Evolutionary conservation across 106 monocot species (phyloP).

Genomic region (Apostasia ramifera): DNA sequence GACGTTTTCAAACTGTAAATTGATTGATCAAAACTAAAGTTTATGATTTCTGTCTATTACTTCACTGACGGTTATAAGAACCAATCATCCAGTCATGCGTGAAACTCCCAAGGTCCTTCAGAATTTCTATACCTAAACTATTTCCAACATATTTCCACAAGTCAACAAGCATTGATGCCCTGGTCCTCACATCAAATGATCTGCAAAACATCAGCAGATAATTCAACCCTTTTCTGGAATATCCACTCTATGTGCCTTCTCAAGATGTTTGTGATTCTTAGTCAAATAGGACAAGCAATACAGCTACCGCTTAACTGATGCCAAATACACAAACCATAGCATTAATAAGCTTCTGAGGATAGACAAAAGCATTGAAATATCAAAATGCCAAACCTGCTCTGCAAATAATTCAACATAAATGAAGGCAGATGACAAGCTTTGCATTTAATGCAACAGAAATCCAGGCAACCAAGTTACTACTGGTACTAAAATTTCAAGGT

Average conservation of each 20-base stretch:
- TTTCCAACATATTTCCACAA: too few species aligned
- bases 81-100: too few species aligned
- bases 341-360: not conserved
- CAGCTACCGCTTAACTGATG: not conserved
- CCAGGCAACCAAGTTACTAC: not conserved
- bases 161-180: not conserved
- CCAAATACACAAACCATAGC: not conserved
- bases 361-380: slow-evolving; percentile 2
- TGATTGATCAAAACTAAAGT: not conserved
- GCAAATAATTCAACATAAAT: not conserved
- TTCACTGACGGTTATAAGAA: not conserved
- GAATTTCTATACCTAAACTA: too few species aligned
- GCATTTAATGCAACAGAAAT: not conserved
- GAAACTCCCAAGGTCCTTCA: too few species aligned
- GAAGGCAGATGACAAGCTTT: not conserved
- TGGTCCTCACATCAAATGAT: not conserved
- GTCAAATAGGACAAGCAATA: too few species aligned
- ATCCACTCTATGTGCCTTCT: too few species aligned
- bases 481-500: not conserved
- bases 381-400: slow-evolving; percentile 3
- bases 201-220: too few species aligned
- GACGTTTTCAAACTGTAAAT: too few species aligned
- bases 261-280: too few species aligned
- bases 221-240: too few species aligned
- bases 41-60: not conserved